Conservation (phyloP, 192 early-diverging fungal genomes). For the Entomortierella parvispora region DNA sequence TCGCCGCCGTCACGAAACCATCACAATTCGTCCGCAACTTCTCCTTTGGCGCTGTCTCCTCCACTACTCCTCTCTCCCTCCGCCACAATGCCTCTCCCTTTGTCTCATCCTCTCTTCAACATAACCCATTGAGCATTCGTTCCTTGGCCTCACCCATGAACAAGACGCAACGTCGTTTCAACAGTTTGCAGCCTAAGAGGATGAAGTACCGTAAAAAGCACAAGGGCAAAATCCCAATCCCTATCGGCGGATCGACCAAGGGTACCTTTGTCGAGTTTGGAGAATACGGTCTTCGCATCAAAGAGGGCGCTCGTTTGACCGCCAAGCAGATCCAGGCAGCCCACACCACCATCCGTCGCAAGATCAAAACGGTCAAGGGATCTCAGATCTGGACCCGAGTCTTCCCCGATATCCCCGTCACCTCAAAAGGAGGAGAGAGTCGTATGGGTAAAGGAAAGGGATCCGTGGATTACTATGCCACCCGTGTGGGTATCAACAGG, state of each 20-base stretch:
- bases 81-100: no score
- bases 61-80: slow-evolving; percentile 11
- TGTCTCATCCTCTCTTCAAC: slow-evolving; percentile 11
- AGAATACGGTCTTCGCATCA: slow-evolving; percentile 92
- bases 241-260: slow-evolving; percentile 84
- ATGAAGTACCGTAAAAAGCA: slow-evolving; percentile 84
- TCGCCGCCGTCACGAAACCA: not conserved
- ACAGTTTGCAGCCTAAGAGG: slow-evolving; percentile 78
- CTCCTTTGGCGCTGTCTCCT: slow-evolving; percentile 28
- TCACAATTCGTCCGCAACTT: slow-evolving; percentile 48
- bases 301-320: slow-evolving; percentile 82
- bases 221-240: slow-evolving; percentile 87
- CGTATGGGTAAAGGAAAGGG: slow-evolving; percentile 99
- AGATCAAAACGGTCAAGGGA: slow-evolving; percentile 90
- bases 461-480: slow-evolving; percentile 91
- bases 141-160: slow-evolving; percentile 31
- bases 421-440: slow-evolving; percentile 88
- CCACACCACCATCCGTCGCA: slow-evolving; percentile 75
- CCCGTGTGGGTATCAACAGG: slow-evolving; percentile 87
- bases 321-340: slow-evolving; percentile 87
- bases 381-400: slow-evolving; percentile 85
- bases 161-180: slow-evolving; percentile 61
- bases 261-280: slow-evolving; percentile 90
- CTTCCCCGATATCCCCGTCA: slow-evolving; percentile 94
- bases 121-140: slow-evolving; percentile 14